These are phyloP conservation scores for Aquilaria malaccensis DNA, from an alignment of 345 rosid genomes.

Conservation along the genomic window DNA sequence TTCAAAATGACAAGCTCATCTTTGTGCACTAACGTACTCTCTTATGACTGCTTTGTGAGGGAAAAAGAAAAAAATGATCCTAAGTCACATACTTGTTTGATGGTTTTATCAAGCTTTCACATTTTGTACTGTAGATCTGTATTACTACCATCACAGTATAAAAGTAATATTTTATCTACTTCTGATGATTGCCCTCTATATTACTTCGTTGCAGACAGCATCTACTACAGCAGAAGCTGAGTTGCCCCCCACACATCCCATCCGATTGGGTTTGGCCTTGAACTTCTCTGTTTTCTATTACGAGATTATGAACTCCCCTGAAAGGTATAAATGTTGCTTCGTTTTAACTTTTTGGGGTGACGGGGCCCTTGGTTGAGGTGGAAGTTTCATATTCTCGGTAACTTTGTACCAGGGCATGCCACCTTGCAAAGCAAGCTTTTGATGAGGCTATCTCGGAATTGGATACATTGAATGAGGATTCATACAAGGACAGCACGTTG, in stretches of 20 bases:
- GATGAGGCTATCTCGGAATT: slow-evolving; percentile 71
- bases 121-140: too few species aligned
- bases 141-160: too few species aligned
- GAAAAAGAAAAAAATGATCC: too few species aligned
- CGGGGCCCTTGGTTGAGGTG: slow-evolving; percentile 1
- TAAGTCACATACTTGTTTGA: too few species aligned
- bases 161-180: too few species aligned
- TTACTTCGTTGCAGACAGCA: slow-evolving; percentile 37
- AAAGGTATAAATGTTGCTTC: slow-evolving; percentile 35
- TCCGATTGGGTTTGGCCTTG: slow-evolving; percentile 70
- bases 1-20: too few species aligned
- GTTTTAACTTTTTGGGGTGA: background rate
- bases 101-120: too few species aligned
- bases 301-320: slow-evolving; percentile 70
- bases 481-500: slow-evolving; percentile 72
- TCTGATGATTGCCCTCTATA: too few species aligned
- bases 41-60: too few species aligned
- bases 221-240: slow-evolving; percentile 51
- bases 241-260: slow-evolving; percentile 62
- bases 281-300: slow-evolving; percentile 75
- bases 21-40: too few species aligned
- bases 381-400: slow-evolving; percentile 3
- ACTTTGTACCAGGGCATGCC: slow-evolving; percentile 49
- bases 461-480: slow-evolving; percentile 62
- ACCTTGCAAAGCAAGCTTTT: slow-evolving; percentile 63